Conservation (phyloP, 192 early-diverging fungal species). For the Backusella psychrophila region DNA sequence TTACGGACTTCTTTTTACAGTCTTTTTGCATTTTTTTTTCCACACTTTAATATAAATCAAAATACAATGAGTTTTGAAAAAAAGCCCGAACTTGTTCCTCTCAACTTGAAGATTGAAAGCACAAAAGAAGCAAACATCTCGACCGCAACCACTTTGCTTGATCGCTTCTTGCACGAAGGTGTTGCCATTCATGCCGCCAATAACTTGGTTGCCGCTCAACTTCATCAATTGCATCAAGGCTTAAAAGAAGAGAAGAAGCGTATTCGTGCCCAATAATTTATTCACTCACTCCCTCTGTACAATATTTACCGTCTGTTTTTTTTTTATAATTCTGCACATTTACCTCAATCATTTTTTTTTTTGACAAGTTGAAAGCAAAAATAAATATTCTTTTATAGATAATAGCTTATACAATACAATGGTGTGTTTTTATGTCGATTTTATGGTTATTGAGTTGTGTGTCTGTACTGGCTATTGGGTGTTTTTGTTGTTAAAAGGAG, state of each 20-base stretch:
- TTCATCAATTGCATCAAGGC: slow-evolving; percentile 31
- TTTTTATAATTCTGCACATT: neutral
- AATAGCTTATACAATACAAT: too few relatives aligned
- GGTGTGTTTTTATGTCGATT: neutral
- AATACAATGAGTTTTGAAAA: slow-evolving; percentile 1
- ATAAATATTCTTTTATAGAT: neutral
- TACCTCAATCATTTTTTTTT: neutral
- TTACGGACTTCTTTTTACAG: neutral
- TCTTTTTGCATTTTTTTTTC: neutral
- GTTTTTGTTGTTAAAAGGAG: too few relatives aligned
- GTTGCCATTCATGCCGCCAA: slow-evolving; percentile 38
- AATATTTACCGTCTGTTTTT: neutral
- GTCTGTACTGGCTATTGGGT: too few relatives aligned
- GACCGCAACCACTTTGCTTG: slow-evolving; percentile 26
- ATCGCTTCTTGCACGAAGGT: slow-evolving; percentile 36
- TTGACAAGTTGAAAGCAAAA: neutral
- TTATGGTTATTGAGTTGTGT: neutral
- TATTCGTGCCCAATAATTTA: neutral
- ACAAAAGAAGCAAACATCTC: slow-evolving; percentile 16
- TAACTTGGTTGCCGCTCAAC: slow-evolving; percentile 36
- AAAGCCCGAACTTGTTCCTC: slow-evolving; percentile 20
- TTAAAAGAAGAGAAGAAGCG: slow-evolving; percentile 34
- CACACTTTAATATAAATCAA: neutral
- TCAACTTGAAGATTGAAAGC: slow-evolving; percentile 27
- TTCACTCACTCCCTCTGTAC: neutral